A percentile compares a stretch with the other conserved stretches of the same genome.
These are phyloP conservation scores for Penicillium robsamsonii DNA, from an alignment of 495 filamentous ascomycete species.

Conservation along the genomic window DNA sequence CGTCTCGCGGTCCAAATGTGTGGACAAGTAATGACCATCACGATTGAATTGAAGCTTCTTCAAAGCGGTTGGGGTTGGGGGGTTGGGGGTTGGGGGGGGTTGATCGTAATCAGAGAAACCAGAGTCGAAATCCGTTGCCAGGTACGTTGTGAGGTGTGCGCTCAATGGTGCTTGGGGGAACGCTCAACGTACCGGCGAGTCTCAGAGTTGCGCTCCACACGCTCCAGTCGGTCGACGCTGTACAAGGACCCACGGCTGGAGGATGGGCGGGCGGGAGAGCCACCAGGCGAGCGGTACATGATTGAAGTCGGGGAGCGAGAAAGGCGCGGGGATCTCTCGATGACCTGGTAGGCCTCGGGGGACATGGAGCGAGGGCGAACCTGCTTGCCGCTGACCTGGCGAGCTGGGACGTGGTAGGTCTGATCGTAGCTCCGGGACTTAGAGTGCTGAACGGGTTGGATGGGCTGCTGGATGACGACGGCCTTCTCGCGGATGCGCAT, in stretches of 20 bases:
- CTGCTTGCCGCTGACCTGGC: slow-evolving; percentile 24
- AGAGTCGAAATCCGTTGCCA: background rate
- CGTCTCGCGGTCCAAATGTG: slow-evolving; percentile 16
- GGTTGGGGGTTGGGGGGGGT: background rate
- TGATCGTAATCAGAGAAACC: background rate
- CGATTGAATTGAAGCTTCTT: slow-evolving; percentile 16
- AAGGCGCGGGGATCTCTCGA: slow-evolving; percentile 37
- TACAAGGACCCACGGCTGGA: slow-evolving; percentile 47
- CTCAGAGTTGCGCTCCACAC: slow-evolving; percentile 36
- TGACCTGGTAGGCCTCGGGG: slow-evolving; percentile 30
- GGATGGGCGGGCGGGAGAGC: slow-evolving; percentile 32
- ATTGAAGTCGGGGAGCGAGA: slow-evolving; percentile 22
- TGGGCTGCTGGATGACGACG: slow-evolving; percentile 14
- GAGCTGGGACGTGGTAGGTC: slow-evolving; percentile 38
- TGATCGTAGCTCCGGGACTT: slow-evolving; percentile 39
- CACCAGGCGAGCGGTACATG: slow-evolving; percentile 35
- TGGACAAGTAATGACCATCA: slow-evolving; percentile 21
- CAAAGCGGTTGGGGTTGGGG: slow-evolving; percentile 7
- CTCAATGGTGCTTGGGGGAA: slow-evolving; percentile 33
- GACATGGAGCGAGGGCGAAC: slow-evolving; percentile 20
- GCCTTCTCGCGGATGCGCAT: slow-evolving; percentile 32
- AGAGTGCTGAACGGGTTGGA: slow-evolving; percentile 8
- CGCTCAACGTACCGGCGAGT: slow-evolving; percentile 28
- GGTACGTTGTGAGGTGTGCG: background rate
- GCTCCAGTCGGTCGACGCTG: slow-evolving; percentile 36